These are phyloP conservation scores for Pseudogymnoascus sp. DNA, from an alignment of 2,329 filamentous ascomycete species.

Conservation along the genomic window DNA sequence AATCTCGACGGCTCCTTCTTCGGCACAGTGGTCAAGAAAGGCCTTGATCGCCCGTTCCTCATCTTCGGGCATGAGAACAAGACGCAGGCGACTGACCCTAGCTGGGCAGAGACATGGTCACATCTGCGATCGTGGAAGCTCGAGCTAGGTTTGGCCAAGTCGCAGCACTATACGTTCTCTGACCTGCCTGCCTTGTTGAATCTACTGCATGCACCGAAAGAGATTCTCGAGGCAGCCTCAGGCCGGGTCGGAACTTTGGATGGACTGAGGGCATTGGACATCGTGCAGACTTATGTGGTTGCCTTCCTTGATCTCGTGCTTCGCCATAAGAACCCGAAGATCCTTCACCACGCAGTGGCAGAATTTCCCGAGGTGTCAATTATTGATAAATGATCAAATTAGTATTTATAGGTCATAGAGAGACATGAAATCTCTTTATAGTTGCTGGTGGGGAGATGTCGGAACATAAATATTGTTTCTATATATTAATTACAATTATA, in stretches of 20 bases:
- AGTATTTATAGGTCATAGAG: not conserved
- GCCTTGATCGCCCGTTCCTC: conserved; percentile 26
- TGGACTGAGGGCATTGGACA: conserved; percentile 22
- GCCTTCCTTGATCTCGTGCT: conserved; percentile 27
- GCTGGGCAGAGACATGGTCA: conserved; percentile 25
- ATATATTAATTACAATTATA: not conserved
- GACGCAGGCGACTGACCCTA: conserved; percentile 16
- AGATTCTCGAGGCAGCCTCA: conserved; percentile 16
- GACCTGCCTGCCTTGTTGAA: conserved; percentile 26
- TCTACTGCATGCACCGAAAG: conserved; percentile 17
- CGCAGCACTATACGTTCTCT: conserved; percentile 26
- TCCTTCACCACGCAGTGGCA: conserved; percentile 11
- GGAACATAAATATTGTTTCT: not conserved
- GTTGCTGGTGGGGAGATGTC: not conserved
- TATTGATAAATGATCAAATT: not conserved
- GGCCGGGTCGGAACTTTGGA: conserved; percentile 24
- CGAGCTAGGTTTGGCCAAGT: conserved; percentile 24
- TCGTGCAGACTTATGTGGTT: conserved; percentile 25
- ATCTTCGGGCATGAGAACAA: conserved; percentile 25
- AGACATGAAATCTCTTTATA: not conserved
- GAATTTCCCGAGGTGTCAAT: conserved; percentile 19
- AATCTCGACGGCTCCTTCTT: conserved; percentile 32
- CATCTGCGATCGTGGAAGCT: conserved; percentile 24
- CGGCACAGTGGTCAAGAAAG: conserved; percentile 20
- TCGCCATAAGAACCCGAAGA: conserved; percentile 10